A percentile compares a stretch with the other conserved stretches of the same genome.
Evolutionary conservation across 1,139 yeast species (phyloP).

Genomic region (Geotrichum macrosporum): DNA sequence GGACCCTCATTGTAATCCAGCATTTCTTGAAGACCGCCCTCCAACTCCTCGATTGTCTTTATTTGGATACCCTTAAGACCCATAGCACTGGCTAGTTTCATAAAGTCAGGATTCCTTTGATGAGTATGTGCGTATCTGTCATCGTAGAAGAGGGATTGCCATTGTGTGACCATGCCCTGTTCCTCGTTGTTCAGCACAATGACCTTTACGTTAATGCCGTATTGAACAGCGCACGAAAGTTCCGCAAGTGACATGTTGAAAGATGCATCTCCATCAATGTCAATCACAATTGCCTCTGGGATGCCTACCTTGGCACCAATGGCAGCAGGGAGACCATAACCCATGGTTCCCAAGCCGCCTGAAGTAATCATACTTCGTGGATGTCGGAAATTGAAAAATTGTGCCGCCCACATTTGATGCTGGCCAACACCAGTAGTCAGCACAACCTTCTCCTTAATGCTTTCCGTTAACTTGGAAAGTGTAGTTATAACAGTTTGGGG

Average conservation of each 20-base stretch:
- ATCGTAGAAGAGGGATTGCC: slow-evolving; percentile 97
- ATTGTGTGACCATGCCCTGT: slow-evolving; percentile 99
- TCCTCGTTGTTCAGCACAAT: slow-evolving; percentile 92
- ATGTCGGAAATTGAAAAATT: slow-evolving; percentile 85
- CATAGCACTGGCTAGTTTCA: slow-evolving; percentile 92
- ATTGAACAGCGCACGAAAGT: slow-evolving; percentile 91
- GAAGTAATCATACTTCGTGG: slow-evolving; percentile 94
- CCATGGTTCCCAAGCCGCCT: slow-evolving; percentile 99
- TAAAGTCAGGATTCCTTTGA: slow-evolving; percentile 88
- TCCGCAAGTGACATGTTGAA: slow-evolving; percentile 96
- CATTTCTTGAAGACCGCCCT: slow-evolving; percentile 63
- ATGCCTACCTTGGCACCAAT: slow-evolving; percentile 96
- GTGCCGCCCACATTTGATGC: slow-evolving; percentile 99
- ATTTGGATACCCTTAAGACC: slow-evolving; percentile 80
- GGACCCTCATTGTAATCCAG: slow-evolving; percentile 73
- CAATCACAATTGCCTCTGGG: slow-evolving; percentile 92
- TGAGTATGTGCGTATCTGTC: slow-evolving; percentile 96
- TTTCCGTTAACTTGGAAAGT: slow-evolving; percentile 65
- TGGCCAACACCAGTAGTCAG: slow-evolving; percentile 98
- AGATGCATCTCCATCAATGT: slow-evolving; percentile 97
- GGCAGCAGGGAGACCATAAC: slow-evolving; percentile 94
- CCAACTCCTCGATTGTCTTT: slow-evolving; percentile 59
- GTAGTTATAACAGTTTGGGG: slow-evolving; percentile 89
- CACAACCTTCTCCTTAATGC: slow-evolving; percentile 64
- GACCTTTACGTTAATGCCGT: slow-evolving; percentile 81